Conservation (phyloP, 192 early-diverging fungal species). For the Cetraspora pellucida region DNA sequence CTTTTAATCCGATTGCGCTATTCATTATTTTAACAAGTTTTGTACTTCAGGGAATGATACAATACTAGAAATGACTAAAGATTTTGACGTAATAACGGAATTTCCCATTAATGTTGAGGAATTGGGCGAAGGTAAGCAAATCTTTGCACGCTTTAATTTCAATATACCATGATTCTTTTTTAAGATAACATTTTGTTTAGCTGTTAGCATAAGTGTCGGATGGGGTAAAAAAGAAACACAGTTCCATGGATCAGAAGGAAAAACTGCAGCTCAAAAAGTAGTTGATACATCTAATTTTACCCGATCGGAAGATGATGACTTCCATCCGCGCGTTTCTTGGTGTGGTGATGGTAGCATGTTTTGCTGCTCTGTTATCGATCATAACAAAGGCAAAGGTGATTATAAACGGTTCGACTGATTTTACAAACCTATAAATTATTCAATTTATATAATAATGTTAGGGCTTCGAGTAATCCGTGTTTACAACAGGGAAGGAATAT, state of each 20-base stretch:
- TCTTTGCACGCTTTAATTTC: not conserved
- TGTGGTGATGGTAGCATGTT: slow-evolving; percentile 87
- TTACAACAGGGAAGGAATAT: slow-evolving; percentile 84
- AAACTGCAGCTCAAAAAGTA: slow-evolving; percentile 66
- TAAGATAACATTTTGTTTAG: slow-evolving; percentile 37
- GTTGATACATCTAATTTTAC: slow-evolving; percentile 43
- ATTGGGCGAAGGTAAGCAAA: slow-evolving; percentile 62
- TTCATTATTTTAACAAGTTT: not conserved
- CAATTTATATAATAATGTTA: slow-evolving; percentile 3
- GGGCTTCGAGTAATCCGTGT: slow-evolving; percentile 70
- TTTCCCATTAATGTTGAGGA: slow-evolving; percentile 70
- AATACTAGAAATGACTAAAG: slow-evolving; percentile 87
- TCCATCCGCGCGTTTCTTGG: slow-evolving; percentile 78
- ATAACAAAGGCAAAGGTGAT: slow-evolving; percentile 49
- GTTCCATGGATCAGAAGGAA: slow-evolving; percentile 91
- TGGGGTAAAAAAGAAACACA: slow-evolving; percentile 98
- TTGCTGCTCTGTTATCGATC: slow-evolving; percentile 71
- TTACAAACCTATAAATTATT: not conserved
- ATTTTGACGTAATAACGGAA: slow-evolving; percentile 89
- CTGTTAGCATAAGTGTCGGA: slow-evolving; percentile 77
- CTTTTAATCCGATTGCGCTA: not conserved
- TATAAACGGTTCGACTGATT: not conserved
- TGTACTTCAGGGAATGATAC: slow-evolving; percentile 56
- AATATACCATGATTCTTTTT: not conserved
- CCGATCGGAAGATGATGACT: slow-evolving; percentile 70